Conservation (phyloP, 768 basidiomycete species). For the Termitomyces sp. region DNA sequence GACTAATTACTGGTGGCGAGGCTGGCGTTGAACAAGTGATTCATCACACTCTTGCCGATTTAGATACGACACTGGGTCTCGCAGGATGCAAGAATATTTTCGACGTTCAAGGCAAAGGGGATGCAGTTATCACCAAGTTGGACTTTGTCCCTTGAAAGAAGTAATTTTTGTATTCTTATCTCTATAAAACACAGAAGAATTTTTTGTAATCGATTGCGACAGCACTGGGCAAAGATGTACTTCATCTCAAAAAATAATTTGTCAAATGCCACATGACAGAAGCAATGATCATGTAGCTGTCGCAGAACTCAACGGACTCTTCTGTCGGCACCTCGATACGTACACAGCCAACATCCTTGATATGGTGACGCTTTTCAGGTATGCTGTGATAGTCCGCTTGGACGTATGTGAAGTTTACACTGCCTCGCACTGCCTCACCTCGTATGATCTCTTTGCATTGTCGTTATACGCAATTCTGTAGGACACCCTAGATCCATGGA, state of each 20-base stretch:
- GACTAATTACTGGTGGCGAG: conserved; percentile 65
- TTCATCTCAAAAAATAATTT: not conserved
- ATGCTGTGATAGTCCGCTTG: too few species aligned
- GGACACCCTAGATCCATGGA: too few species aligned
- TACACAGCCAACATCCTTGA: too few species aligned
- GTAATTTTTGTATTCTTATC: not conserved
- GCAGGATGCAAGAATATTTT: conserved; percentile 52
- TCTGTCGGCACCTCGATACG: too few species aligned
- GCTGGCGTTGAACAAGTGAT: conserved; percentile 75
- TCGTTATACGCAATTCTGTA: too few species aligned
- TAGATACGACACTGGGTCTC: conserved; percentile 62
- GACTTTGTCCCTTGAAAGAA: conserved; percentile 22
- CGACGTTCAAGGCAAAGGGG: conserved; percentile 62
- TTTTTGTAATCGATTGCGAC: not conserved
- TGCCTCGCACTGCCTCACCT: too few species aligned
- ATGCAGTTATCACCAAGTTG: conserved; percentile 44
- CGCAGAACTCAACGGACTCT: too few species aligned
- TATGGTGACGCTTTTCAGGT: too few species aligned
- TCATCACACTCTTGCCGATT: conserved; percentile 61
- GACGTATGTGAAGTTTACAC: too few species aligned
- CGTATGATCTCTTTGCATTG: too few species aligned
- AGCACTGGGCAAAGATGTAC: not conserved
- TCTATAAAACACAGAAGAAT: not conserved
- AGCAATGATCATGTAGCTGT: too few species aligned
- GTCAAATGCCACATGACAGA: not conserved